These are phyloP conservation scores for Fusarium staphyleae DNA, from an alignment of 2,329 filamentous ascomycete genomes.

Conservation along the genomic window DNA sequence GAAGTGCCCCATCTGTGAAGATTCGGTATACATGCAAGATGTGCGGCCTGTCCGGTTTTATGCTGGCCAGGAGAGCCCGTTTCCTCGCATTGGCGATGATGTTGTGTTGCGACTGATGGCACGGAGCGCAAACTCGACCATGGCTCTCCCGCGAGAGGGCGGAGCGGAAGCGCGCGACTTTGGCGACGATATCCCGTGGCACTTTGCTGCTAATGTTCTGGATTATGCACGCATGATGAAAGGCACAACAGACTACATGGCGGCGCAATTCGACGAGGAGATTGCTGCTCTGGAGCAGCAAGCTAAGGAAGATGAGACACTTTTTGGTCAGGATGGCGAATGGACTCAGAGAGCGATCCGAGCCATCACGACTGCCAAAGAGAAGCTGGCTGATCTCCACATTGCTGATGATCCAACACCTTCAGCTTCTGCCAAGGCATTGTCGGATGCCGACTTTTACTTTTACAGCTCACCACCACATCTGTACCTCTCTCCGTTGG, in stretches of 20 bases:
- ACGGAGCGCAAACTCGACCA: conserved; percentile 78
- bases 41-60: conserved; percentile 91
- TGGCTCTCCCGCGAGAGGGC: conserved; percentile 86
- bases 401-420: conserved; percentile 28
- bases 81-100: conserved; percentile 84
- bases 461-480: conserved; percentile 90
- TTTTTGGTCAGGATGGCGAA: conserved; percentile 91
- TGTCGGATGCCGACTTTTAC: conserved; percentile 67
- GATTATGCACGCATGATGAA: conserved; percentile 98
- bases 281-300: conserved; percentile 76
- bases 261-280: conserved; percentile 79
- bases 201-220: conserved; percentile 89
- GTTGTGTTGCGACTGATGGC: conserved; percentile 88
- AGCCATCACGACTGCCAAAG: conserved; percentile 76
- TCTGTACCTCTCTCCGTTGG: conserved; percentile 87
- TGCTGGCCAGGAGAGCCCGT: conserved; percentile 80
- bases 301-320: conserved; percentile 85
- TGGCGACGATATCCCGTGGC: conserved; percentile 88
- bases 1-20: conserved; percentile 96
- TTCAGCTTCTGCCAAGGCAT: conserved; percentile 30
- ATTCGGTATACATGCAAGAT: conserved; percentile 90
- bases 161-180: conserved; percentile 71
- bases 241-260: conserved; percentile 88
- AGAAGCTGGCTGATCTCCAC: conserved; percentile 66
- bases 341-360: conserved; percentile 88